Conservation (phyloP, 495 filamentous ascomycete species). For the Terfezia claveryi region DNA sequence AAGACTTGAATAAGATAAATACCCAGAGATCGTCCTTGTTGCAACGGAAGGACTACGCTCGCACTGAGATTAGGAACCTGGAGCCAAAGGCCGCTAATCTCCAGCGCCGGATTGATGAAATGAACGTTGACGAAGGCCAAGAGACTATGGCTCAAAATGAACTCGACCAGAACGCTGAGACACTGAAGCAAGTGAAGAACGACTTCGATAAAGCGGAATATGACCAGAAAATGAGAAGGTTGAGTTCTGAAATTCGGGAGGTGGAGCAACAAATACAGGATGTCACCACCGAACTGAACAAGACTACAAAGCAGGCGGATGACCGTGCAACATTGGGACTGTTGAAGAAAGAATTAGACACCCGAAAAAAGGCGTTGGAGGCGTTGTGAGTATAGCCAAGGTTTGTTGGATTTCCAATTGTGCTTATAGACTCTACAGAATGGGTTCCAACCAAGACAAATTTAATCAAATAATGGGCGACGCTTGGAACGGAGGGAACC, state of each 20-base stretch:
- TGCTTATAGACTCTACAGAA: slow-evolving; percentile 11
- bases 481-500: slow-evolving; percentile 42
- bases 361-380: slow-evolving; percentile 44
- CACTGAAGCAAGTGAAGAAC: slow-evolving; percentile 37
- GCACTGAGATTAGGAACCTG: slow-evolving; percentile 42
- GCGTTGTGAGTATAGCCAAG: slow-evolving; percentile 31
- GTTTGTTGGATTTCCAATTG: too few relatives aligned
- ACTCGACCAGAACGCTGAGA: slow-evolving; percentile 42
- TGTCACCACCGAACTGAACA: slow-evolving; percentile 52
- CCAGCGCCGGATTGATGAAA: slow-evolving; percentile 40
- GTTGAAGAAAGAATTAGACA: slow-evolving; percentile 51
- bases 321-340: slow-evolving; percentile 61
- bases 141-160: slow-evolving; percentile 52
- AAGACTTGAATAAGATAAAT: slow-evolving; percentile 42
- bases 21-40: slow-evolving; percentile 42
- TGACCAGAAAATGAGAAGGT: slow-evolving; percentile 42
- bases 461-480: slow-evolving; percentile 38
- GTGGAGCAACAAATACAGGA: slow-evolving; percentile 46
- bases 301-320: slow-evolving; percentile 53
- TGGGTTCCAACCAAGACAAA: slow-evolving; percentile 45
- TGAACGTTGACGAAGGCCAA: slow-evolving; percentile 65
- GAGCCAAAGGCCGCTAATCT: slow-evolving; percentile 41
- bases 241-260: slow-evolving; percentile 37
- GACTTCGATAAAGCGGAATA: slow-evolving; percentile 38
- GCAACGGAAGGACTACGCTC: slow-evolving; percentile 46